Percentiles rank a stretch among this genome's conserved stretches.
Evolutionary conservation across 139 green algal species (phyloP).

Genomic region (Diplosphaera chodatii): DNA sequence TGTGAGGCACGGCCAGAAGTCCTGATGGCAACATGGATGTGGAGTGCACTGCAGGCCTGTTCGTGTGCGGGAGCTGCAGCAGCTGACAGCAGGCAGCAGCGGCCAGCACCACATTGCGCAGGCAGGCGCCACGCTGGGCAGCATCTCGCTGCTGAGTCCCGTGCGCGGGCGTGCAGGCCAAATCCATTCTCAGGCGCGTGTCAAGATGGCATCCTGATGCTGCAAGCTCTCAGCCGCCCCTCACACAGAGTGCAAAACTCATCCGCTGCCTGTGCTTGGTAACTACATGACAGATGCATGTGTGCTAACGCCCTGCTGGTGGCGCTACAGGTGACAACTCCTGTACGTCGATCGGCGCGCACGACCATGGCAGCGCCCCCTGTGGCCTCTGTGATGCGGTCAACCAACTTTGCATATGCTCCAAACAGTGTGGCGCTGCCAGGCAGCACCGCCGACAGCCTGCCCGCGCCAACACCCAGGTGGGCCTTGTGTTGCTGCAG

Average conservation of each 20-base stretch:
- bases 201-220: neutral
- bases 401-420: slow-evolving; percentile 15
- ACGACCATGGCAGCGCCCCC: neutral
- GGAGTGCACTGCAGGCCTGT: neutral
- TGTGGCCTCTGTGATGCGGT: slow-evolving; percentile 8
- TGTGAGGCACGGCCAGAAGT: no score
- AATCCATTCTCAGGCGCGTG: neutral
- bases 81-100: neutral
- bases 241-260: neutral
- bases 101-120: neutral
- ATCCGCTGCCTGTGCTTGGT: neutral
- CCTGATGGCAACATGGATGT: no score
- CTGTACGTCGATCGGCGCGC: slow-evolving; percentile 13
- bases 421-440: slow-evolving; percentile 3
- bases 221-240: neutral
- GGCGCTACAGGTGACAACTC: slow-evolving; percentile 20
- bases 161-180: neutral
- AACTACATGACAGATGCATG: no score
- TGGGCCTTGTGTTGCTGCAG: no score
- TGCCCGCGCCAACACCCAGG: no score
- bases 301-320: no score
- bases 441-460: neutral
- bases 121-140: neutral
- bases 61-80: neutral
- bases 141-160: slow-evolving; percentile 16